Conservation (phyloP, 306 rosid species). For the Fragaria vesca region DNA sequence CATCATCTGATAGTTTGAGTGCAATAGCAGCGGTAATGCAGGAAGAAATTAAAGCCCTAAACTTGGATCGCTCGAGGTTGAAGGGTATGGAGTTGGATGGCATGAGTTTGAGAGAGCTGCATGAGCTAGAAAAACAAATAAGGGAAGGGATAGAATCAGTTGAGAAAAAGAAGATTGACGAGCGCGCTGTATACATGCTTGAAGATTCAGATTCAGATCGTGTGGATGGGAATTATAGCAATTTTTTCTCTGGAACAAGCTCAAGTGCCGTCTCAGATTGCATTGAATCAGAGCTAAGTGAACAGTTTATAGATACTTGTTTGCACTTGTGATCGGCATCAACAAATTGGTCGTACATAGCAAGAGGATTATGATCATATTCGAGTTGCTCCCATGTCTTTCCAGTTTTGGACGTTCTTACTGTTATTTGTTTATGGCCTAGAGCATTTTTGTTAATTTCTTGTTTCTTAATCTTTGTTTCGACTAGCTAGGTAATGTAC, state of each 20-base stretch:
- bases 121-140: not conserved
- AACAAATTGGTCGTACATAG: not conserved
- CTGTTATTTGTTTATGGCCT: not conserved
- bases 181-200: not conserved
- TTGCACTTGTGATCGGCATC: not conserved
- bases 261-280: not conserved
- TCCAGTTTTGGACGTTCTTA: not conserved
- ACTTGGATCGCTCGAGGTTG: slow-evolving; percentile 1
- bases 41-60: not conserved
- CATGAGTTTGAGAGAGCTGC: not conserved
- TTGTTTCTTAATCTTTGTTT: not conserved
- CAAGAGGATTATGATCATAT: not conserved
- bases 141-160: slow-evolving; percentile 8
- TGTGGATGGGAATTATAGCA: not conserved
- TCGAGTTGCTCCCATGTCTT: not conserved
- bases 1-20: not conserved
- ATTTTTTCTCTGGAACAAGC: not conserved
- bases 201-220: not conserved
- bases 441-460: not conserved
- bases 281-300: not conserved
- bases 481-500: not conserved
- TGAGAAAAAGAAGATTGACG: not conserved
- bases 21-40: not conserved
- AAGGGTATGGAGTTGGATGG: not conserved
- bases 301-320: not conserved